Percentiles rank a stretch among this genome's conserved stretches.
phyloP scores from a whole-genome alignment of 306 rosid genomes.

The Cyclanthera cordifolia region DNA sequence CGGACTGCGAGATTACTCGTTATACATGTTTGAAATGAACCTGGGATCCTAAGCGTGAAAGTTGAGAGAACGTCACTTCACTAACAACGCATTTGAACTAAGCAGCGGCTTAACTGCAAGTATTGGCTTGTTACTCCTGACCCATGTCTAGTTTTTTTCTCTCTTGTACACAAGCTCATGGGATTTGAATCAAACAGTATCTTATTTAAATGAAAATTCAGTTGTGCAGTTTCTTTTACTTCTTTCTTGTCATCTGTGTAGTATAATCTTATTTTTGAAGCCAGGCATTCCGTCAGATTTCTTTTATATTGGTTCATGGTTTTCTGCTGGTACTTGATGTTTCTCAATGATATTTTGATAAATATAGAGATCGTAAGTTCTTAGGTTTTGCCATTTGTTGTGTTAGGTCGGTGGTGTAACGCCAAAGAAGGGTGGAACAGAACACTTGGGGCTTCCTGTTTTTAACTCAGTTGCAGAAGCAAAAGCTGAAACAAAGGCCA shows the following conservation, averaged over 20 bases:
- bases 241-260: too few species aligned
- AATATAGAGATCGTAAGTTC: neutral
- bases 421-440: conserved; percentile 95
- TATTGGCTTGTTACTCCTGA: neutral
- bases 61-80: neutral
- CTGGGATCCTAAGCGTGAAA: neutral
- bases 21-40: neutral
- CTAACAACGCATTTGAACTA: neutral
- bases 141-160: neutral
- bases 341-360: neutral
- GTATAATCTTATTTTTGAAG: too few species aligned
- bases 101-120: neutral
- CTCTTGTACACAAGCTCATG: neutral
- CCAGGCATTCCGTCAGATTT: neutral
- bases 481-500: conserved; percentile 86
- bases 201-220: neutral
- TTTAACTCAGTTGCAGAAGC: conserved; percentile 92
- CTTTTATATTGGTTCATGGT: neutral
- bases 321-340: neutral
- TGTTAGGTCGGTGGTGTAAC: conserved; percentile 90
- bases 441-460: conserved; percentile 96
- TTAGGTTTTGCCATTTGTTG: neutral
- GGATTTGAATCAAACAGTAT: neutral
- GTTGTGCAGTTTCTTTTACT: neutral
- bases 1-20: neutral